These are phyloP conservation scores for Vitis hybrid DNA, from an alignment of 177 flowering plant genomes.

Conservation along the genomic window DNA sequence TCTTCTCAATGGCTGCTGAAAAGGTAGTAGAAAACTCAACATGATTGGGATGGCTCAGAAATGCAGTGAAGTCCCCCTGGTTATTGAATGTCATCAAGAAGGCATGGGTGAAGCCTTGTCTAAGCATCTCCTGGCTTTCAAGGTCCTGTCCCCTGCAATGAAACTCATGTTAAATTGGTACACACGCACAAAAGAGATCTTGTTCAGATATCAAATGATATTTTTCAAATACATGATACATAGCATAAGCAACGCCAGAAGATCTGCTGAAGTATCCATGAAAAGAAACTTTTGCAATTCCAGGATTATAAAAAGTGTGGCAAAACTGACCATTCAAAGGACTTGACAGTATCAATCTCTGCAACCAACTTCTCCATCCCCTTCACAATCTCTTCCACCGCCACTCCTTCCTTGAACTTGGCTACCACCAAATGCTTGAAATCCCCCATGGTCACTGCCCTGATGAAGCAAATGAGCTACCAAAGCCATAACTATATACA, in stretches of 20 bases:
- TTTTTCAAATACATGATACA: too few relatives aligned
- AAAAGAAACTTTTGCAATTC: too few relatives aligned
- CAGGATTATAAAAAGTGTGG: not conserved
- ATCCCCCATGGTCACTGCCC: conserved; percentile 42
- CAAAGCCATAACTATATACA: conserved; percentile 6
- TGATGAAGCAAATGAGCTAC: not conserved
- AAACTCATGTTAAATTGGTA: not conserved
- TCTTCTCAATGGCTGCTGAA: conserved; percentile 67
- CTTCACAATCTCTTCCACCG: conserved; percentile 61
- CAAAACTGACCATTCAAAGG: conserved; percentile 68
- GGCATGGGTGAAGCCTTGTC: conserved; percentile 76
- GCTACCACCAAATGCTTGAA: conserved; percentile 76
- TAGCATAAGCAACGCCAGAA: too few relatives aligned
- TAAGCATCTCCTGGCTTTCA: conserved; percentile 64
- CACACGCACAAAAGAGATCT: too few relatives aligned
- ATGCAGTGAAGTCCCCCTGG: conserved; percentile 60
- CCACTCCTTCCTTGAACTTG: conserved; percentile 78
- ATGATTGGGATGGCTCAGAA: conserved; percentile 55
- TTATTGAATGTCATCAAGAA: conserved; percentile 64
- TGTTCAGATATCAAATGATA: too few relatives aligned
- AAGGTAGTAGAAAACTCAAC: conserved; percentile 60
- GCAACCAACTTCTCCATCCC: conserved; percentile 71
- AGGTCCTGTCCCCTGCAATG: conserved; percentile 70
- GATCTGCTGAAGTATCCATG: too few relatives aligned
- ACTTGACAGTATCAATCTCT: conserved; percentile 59